Base-by-base conservation (phyloP, 768 basidiomycete genomes). In the Phaeotremella fagi region DNA sequence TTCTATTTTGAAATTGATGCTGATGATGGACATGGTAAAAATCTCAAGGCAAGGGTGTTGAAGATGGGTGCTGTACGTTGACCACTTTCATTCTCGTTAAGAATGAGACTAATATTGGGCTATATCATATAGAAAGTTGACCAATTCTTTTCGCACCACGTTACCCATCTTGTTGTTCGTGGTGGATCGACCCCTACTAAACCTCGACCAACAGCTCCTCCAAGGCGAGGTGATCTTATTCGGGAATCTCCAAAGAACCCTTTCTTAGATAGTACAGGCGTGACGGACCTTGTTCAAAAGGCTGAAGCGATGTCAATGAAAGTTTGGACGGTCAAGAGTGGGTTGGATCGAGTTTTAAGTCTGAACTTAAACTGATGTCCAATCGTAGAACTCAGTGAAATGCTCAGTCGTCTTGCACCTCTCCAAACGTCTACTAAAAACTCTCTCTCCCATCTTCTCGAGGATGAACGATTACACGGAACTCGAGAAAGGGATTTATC, bases 401-500 rank as follows among this genome's bases (percentile, higher is more conserved):
- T 79, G 20, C 67, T 69, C 52, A 48, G 54, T 7, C 46, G 42
- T 3, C 52, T 57, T 14, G 52, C 63, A 1, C 65, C 73, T 37
- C 33, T 51, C 38, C 63, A 60, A 41, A 60, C 50, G 46, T 58
- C 47, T 25, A 53, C 57, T n/a, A 47, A 60, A 22, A 57, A 70
- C 31, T 68, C 75, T 4, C 74, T 80, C 23, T 77, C 76, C 0
- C 67, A 75, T 24, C 75, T 79, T 12, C 77, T 80, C 26, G 83
- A 88, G 63, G 85, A 86, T 18, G 95, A 98, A 71, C 84, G 84
- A 56, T 74, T 88, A 36, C 83, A 89, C 59, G 95, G 95, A 42
- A 86, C 84, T 1, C 85, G 83, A 16, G 95, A 99, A 77, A 87
- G 94, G 42, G 95, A 99, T 75, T 85, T 89, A 1, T 84, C 82